phyloP scores from a whole-genome alignment of 2,329 filamentous ascomycete genomes.

The Endothia cerciana region DNA sequence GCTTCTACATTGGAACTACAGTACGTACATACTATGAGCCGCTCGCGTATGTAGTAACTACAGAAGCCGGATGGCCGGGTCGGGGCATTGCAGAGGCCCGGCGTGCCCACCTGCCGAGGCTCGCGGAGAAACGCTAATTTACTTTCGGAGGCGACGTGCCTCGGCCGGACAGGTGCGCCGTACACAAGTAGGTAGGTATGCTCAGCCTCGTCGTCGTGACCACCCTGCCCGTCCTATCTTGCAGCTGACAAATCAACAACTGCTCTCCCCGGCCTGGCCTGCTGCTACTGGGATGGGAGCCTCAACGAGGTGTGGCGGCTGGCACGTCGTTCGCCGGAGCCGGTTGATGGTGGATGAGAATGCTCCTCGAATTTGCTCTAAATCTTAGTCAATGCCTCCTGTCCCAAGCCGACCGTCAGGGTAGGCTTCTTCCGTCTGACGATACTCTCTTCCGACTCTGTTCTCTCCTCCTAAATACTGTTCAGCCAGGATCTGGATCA shows the following conservation, averaged over 20 bases:
- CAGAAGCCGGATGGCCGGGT: no score
- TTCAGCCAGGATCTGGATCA: neutral
- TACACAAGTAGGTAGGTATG: neutral
- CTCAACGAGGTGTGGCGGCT: no score
- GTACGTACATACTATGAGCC: no score
- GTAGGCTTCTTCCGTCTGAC: neutral
- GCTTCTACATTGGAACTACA: no score
- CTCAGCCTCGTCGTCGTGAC: neutral
- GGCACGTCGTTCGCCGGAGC: neutral
- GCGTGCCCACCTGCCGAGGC: neutral
- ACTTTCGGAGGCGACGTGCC: neutral
- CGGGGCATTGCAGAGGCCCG: no score
- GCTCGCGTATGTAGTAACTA: no score
- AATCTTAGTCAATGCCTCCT: neutral
- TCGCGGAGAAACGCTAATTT: no score
- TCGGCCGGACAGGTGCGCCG: neutral
- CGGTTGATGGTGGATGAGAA: neutral
- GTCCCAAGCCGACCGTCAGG: neutral
- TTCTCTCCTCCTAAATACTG: neutral
- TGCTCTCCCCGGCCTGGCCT: neutral
- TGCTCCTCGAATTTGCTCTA: constrained; percentile 5
- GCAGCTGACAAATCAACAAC: neutral
- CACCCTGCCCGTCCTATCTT: neutral
- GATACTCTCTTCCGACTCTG: neutral
- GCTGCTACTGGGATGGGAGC: no score